Base-by-base conservation (phyloP, 2,329 filamentous ascomycete genomes). In the Nothopassalora personata region DNA sequence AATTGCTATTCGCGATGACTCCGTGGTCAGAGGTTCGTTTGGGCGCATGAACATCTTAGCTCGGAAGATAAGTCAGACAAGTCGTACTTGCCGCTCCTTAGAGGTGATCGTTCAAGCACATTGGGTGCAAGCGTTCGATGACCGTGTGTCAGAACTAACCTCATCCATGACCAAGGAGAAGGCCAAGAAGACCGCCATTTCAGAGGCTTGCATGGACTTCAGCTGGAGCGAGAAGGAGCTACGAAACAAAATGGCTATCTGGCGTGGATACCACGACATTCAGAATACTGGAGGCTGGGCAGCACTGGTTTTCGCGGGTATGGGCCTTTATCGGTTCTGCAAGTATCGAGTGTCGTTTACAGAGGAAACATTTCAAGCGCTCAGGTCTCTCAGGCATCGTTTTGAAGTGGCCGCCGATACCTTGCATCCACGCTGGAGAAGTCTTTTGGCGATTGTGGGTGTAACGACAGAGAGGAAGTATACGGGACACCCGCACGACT, bases 241-340 rank as follows among this genome's bases (percentile, higher is more conserved):
- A 18, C 76, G 82, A 11, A 84, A 84, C 63, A 78, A 77, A 56
- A 72, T 72, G 67, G 77, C 75, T 1, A 77, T 84, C 57, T 84
- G 82, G 82, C 77, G 80, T 54, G 81, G 82, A 10, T 85, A 84
- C 67, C 79, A 81, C 62, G 81, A 84, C 66, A 83, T 85, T 64
- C 81, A 83, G 69, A 78, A 82, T 53, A 76, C 77, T 18, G 82
- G 79, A 3, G 82, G 82, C 3, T 84, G 81, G 81, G 78, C 76
- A 1, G 76, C 80, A 10, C 74, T 85, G 3, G 77, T 83, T 1
- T 84, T 85, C 63, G 78, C 82, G 4, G 81, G 82, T 34, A 80
- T 81, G 71, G 82, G 82, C 1, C 77, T 85, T 13, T 84, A 84
- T 68, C 76, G 82, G 7, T 82, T 84, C 68, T 84, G 81, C 77